Percentiles rank a stretch among this genome's conserved stretches.
These are phyloP conservation scores for Arctium minus DNA, from an alignment of 129 eudicot genomes.

Conservation along the genomic window DNA sequence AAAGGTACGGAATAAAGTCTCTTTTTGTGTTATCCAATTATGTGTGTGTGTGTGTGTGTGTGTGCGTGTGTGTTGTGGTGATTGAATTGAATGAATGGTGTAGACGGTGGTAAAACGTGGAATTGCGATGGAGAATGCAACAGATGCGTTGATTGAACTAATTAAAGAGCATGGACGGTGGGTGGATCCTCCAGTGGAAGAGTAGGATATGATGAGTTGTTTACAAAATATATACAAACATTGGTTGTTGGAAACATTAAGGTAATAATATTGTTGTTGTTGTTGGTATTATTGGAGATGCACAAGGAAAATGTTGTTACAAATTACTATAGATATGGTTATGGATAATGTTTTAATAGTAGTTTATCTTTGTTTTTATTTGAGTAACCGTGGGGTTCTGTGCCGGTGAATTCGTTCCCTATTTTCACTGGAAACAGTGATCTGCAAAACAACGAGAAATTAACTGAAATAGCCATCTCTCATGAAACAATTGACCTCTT, in stretches of 20 bases:
- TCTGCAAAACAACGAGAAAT: too few relatives aligned
- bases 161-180: slow-evolving; percentile 94
- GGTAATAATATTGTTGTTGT: too few relatives aligned
- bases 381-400: too few relatives aligned
- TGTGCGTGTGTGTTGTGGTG: too few relatives aligned
- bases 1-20: slow-evolving; percentile 43
- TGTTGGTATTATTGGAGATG: too few relatives aligned
- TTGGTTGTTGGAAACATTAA: neutral
- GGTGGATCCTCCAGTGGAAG: slow-evolving; percentile 90
- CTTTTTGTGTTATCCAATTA: slow-evolving; percentile 5
- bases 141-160: slow-evolving; percentile 84
- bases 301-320: too few relatives aligned
- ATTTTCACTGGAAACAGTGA: too few relatives aligned
- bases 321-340: too few relatives aligned
- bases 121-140: slow-evolving; percentile 87
- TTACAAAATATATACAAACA: neutral
- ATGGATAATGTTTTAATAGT: neutral
- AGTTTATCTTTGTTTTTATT: neutral
- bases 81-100: neutral
- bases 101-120: slow-evolving; percentile 93
- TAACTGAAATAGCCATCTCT: too few relatives aligned
- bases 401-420: too few relatives aligned
- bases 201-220: slow-evolving; percentile 31
- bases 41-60: neutral
- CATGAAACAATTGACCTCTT: too few relatives aligned